Evolutionary conservation across 805 yeast species (phyloP), one percentile per base, ranked within the genome.

Genomic region (Candida hungchunana): DNA sequence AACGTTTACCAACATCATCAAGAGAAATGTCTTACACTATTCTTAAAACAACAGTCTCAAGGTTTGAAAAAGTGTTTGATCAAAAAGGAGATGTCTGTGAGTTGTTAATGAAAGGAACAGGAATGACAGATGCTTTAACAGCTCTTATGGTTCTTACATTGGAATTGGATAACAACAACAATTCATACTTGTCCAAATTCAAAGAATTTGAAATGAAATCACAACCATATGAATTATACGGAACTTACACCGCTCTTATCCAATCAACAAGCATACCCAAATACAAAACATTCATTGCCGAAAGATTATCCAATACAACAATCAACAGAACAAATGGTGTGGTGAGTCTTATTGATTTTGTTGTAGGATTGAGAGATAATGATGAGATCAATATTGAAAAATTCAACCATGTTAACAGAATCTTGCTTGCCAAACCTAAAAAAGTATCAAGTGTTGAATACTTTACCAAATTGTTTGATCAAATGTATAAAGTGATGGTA

Each of bases 301-400:
- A 59, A 0, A 64, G 69, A 31, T 63, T 90, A 4, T 71, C 81
- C 1, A 42, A 55, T 4, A 58, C 86, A 18, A 82, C 83, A 1
- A 54, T 75, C 15, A 57, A 67, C 28, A 69, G 94, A 17, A 57
- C 70, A 1, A 79, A 82, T 50, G 97, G 97, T 0, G 76, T 93
- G 2, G 59, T 73, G 19, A 69, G 88, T 2, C 59, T 90, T 32
- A 67, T 88, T 19, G 97, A 90, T 56, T 77, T 84, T 43, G 67
- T 84, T 1, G 64, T 83, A 11, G 95, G 95, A 0, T 64, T 84
- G 18, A 65, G 96, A 38, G 94, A 86, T 27, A 67, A 70, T 36
- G 90, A 82, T 37, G 78, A 76, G 10, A 59, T 87, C 11, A 79
- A 78, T 43, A 58, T 78, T n/a, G 77, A 75, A 21, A 82, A 77